A percentile compares a stretch with the other conserved stretches of the same genome.
These are phyloP conservation scores for Ramaria rubella DNA, from an alignment of 768 basidiomycete species.

Conservation along the genomic window DNA sequence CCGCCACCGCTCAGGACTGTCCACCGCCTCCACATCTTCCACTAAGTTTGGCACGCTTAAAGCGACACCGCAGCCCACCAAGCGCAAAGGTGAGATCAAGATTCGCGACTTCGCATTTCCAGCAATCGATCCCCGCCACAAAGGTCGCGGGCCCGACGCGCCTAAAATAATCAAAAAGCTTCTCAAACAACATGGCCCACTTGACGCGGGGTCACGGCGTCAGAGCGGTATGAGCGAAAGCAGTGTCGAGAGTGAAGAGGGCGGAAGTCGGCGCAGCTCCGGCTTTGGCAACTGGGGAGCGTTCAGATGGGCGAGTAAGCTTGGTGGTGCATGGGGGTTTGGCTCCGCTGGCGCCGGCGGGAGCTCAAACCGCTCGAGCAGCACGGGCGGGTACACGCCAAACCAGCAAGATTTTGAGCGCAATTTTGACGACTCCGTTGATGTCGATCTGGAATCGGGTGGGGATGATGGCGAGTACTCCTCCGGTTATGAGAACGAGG, in stretches of 20 bases:
- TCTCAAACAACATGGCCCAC: slow-evolving; percentile 24
- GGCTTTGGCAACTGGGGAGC: slow-evolving; percentile 27
- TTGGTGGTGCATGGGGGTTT: slow-evolving; percentile 25
- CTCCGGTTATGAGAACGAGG: slow-evolving; percentile 15
- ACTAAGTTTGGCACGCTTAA: not conserved
- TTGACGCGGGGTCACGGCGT: not conserved
- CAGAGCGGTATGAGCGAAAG: slow-evolving; percentile 2
- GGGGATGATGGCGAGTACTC: slow-evolving; percentile 20
- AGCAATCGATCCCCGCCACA: slow-evolving; percentile 36
- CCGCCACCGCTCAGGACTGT: slow-evolving; percentile 13
- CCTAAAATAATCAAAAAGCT: slow-evolving; percentile 21
- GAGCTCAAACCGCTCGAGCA: not conserved
- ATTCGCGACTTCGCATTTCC: slow-evolving; percentile 48
- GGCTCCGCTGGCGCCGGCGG: slow-evolving; percentile 10
- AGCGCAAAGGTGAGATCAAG: slow-evolving; percentile 25
- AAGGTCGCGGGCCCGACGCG: slow-evolving; percentile 34
- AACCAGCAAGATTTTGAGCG: slow-evolving; percentile 39
- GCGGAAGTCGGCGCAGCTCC: slow-evolving; percentile 26
- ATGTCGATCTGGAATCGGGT: slow-evolving; percentile 23
- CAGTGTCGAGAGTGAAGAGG: slow-evolving; percentile 16
- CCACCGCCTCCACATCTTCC: not conserved
- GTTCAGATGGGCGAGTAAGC: slow-evolving; percentile 31
- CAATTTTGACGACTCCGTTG: slow-evolving; percentile 35
- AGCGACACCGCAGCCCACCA: slow-evolving; percentile 12
- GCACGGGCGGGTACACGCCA: slow-evolving; percentile 21